These are phyloP conservation scores for Tulasnella sp. DNA, from an alignment of 768 basidiomycete genomes.

Conservation along the genomic window DNA sequence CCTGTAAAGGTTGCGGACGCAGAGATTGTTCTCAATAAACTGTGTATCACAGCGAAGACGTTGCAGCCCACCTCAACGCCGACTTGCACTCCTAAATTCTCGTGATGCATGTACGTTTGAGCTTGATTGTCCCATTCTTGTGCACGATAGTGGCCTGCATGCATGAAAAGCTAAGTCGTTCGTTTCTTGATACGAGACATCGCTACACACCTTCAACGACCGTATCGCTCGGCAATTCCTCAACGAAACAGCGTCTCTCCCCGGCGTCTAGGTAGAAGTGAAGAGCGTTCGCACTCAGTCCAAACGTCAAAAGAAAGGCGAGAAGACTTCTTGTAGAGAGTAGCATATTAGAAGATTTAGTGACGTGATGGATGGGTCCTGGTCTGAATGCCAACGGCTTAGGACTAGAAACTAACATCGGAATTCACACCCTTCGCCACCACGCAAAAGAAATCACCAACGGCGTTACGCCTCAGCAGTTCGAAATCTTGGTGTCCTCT, in stretches of 20 bases:
- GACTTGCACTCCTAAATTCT: constrained; percentile 79
- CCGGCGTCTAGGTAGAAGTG: constrained; percentile 96
- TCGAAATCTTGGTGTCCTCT: too few species aligned
- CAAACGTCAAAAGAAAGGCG: background rate
- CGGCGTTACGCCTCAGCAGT: too few species aligned
- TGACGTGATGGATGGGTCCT: background rate
- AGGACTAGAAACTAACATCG: background rate
- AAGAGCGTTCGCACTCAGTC: constrained; percentile 51
- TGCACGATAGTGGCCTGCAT: constrained; percentile 80
- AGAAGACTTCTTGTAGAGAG: background rate
- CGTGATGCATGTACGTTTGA: constrained; percentile 61
- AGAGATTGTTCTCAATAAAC: background rate
- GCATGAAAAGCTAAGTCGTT: background rate
- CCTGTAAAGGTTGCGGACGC: constrained; percentile 45
- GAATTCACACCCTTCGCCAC: background rate
- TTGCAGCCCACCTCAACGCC: constrained; percentile 67
- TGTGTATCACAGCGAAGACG: background rate
- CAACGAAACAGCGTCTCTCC: constrained; percentile 90
- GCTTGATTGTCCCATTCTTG: constrained; percentile 78
- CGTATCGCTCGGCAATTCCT: constrained; percentile 92
- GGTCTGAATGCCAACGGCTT: background rate
- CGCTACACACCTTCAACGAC: constrained; percentile 71
- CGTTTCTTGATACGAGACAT: constrained; percentile 10
- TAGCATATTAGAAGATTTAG: background rate
- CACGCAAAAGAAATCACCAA: too few species aligned